Conservation (phyloP, 2,329 filamentous ascomycete species). For the Gaeumannomyces tritici region DNA sequence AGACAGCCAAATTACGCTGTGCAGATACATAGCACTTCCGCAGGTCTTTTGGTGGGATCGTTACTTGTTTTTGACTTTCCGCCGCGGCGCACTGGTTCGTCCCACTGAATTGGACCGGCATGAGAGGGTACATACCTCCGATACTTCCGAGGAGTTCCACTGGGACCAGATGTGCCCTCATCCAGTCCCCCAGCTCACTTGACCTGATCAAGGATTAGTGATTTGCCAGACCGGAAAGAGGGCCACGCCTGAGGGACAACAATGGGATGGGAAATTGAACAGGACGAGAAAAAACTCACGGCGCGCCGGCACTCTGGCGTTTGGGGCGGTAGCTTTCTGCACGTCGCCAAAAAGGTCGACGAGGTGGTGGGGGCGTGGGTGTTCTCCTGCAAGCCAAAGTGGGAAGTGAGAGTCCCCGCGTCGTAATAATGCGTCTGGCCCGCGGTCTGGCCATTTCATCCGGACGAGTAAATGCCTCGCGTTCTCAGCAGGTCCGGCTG, state of each 20-base stretch:
- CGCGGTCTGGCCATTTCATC: neutral
- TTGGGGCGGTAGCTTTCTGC: neutral
- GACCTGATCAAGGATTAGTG: neutral
- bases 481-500: neutral
- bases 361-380: neutral
- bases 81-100: too few relatives aligned
- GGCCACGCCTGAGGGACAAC: neutral
- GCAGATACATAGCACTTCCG: too few relatives aligned
- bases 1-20: too few relatives aligned
- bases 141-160: neutral
- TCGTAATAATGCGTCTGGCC: neutral
- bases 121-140: too few relatives aligned
- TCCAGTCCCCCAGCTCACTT: neutral
- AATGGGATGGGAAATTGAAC: neutral
- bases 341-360: neutral
- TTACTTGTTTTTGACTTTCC: too few relatives aligned
- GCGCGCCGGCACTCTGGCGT: neutral
- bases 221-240: neutral
- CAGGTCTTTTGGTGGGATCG: too few relatives aligned
- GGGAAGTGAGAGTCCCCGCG: neutral
- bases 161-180: too few relatives aligned
- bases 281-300: neutral
- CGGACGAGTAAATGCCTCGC: neutral
- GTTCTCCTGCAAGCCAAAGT: neutral
- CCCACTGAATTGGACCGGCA: too few relatives aligned